phyloP scores from a whole-genome alignment of 257 asterid species.

The Capsicum pubescens region DNA sequence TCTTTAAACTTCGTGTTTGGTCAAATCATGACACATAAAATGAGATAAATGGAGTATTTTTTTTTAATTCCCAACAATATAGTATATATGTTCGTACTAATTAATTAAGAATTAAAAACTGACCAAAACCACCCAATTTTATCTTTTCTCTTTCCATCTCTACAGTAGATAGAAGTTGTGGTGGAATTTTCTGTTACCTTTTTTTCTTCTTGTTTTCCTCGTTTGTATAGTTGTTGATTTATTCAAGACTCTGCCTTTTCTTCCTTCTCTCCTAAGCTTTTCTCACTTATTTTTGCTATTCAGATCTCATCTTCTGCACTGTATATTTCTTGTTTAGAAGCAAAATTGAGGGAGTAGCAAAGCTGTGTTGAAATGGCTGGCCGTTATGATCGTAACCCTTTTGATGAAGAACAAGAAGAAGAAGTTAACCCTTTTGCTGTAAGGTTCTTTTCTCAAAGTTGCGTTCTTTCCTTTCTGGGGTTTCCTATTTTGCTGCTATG shows the following conservation, averaged over 20 bases:
- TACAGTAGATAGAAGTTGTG: not conserved
- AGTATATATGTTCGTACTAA: not conserved
- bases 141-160: slow-evolving; percentile 11
- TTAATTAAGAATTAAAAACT: not conserved
- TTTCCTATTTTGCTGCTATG: slow-evolving; percentile 16
- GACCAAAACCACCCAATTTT: slow-evolving; percentile 13
- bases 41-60: too few relatives aligned
- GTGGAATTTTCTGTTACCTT: not conserved
- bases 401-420: slow-evolving; percentile 37
- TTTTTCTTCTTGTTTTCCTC: slow-evolving; percentile 1
- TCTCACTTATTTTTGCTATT: not conserved
- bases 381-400: slow-evolving; percentile 33
- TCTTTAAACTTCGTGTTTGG: too few relatives aligned
- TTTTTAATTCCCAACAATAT: too few relatives aligned
- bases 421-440: slow-evolving; percentile 40
- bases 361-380: slow-evolving; percentile 20
- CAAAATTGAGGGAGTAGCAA: not conserved
- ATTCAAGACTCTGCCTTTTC: not conserved
- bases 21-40: too few relatives aligned
- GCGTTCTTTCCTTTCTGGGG: not conserved
- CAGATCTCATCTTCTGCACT: not conserved
- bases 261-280: slow-evolving; percentile 2
- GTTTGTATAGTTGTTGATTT: not conserved
- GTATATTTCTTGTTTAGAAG: not conserved
- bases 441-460: not conserved